These are phyloP conservation scores for Hysterium pulicare DNA, from an alignment of 2,329 filamentous ascomycete species.

Conservation along the genomic window DNA sequence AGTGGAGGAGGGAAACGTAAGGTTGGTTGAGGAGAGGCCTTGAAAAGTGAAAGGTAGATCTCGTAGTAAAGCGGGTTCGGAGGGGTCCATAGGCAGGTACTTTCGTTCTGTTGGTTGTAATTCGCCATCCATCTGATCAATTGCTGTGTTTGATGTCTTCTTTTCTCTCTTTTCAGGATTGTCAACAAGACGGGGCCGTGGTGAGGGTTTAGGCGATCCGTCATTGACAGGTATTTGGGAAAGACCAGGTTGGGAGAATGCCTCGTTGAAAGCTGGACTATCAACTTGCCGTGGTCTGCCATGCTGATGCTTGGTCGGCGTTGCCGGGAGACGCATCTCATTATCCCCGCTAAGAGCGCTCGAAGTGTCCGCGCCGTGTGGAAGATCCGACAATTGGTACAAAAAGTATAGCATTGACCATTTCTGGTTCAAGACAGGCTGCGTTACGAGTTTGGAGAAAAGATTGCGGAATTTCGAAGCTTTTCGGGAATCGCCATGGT, in stretches of 20 bases:
- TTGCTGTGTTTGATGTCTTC: slow-evolving; percentile 19
- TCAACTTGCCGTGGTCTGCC: slow-evolving; percentile 13
- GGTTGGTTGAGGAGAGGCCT: slow-evolving; percentile 80
- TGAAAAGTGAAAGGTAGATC: slow-evolving; percentile 92
- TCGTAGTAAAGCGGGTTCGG: slow-evolving; percentile 48
- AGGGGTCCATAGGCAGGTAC: slow-evolving; percentile 23
- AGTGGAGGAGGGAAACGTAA: slow-evolving; percentile 69
- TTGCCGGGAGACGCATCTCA: slow-evolving; percentile 15
- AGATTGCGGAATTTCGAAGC: slow-evolving; percentile 81
- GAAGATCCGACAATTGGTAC: slow-evolving; percentile 71
- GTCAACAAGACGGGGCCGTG: slow-evolving; percentile 15
- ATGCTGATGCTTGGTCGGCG: slow-evolving; percentile 26
- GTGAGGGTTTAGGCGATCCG: slow-evolving; percentile 26
- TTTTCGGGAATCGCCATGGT: slow-evolving; percentile 68
- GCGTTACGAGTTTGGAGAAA: slow-evolving; percentile 82
- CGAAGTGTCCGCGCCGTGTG: background rate
- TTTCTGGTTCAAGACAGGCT: slow-evolving; percentile 91
- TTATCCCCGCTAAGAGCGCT: background rate
- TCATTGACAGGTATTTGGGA: slow-evolving; percentile 36
- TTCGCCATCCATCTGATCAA: slow-evolving; percentile 21
- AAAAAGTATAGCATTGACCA: slow-evolving; percentile 95
- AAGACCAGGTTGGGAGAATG: slow-evolving; percentile 47
- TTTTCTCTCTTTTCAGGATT: slow-evolving; percentile 26
- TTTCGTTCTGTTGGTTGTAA: slow-evolving; percentile 4
- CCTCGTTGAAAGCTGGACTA: slow-evolving; percentile 43